Base-by-base conservation (phyloP, 192 early-diverging fungal genomes). In the Coemansia asiatica region DNA sequence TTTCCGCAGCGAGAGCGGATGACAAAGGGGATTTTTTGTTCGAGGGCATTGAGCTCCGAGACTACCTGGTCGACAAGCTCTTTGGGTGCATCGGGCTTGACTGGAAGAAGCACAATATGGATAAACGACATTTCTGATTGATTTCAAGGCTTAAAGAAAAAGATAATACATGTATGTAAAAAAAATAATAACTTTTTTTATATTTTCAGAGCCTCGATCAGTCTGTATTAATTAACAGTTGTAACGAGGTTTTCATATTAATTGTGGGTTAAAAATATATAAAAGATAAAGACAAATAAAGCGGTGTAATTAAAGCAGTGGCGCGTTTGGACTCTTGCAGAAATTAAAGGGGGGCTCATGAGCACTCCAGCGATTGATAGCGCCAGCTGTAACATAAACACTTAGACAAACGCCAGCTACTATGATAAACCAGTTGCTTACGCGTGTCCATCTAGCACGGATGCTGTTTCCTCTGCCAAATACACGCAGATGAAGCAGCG, bases 401-500 rank as follows among this genome's bases (percentile, higher is more conserved):
- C 90, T 87, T n/a, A 89, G 85, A 1, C 81, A 59, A 0, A 85
- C 21, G 31, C 94, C 92, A 77, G 90, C 86, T 2, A 84, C 68
- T 21, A 85, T 83, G 8, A 92, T 55, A 9, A 77, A 12, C 10
- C 84, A 68, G 63, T 93, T 90, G n/a, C 81, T 75, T 16, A 76
- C 50, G 8, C 83, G 76, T 36, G 71, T 70, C 22, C 77, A 54
- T 27, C 73, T 27, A 10, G 40, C 40, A 44, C 18, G 26, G 4
- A 27, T 5, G 4, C 50, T 22, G 67, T 18, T 74, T 85, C 50
- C 60, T 50, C 6, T 15, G 8, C 87, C 85, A 16, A 85, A 71
- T 0, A 85, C 83, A 53, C 85, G 83, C 46, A 85, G 77, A 75
- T 96, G 92, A 82, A 96, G 92, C 50, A 94, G 72, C 35, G 91